These are phyloP conservation scores for Phytophthora fragariaefolia DNA, from an alignment of 352 stramenopile species.

Conservation along the genomic window DNA sequence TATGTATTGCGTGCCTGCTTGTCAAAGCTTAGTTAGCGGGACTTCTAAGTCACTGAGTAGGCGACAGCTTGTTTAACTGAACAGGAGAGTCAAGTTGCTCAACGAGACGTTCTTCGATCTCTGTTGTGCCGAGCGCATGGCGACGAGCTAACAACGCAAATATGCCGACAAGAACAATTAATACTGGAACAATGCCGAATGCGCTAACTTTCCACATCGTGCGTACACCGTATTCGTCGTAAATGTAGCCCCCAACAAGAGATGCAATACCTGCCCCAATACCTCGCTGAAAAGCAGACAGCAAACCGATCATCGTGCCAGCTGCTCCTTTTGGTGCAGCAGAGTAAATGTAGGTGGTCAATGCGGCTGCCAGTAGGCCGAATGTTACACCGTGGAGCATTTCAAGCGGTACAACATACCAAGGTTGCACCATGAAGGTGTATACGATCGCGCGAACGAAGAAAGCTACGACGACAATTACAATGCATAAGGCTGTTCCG, in stretches of 20 bases:
- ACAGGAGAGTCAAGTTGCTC: not conserved
- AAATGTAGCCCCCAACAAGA: slow-evolving; percentile 60
- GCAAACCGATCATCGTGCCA: slow-evolving; percentile 63
- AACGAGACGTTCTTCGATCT: slow-evolving; percentile 30
- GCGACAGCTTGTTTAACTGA: slow-evolving; percentile 9
- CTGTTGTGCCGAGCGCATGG: not conserved
- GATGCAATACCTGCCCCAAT: slow-evolving; percentile 55
- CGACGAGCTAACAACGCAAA: slow-evolving; percentile 27
- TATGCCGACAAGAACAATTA: slow-evolving; percentile 9
- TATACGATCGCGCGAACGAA: slow-evolving; percentile 60
- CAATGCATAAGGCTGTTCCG: slow-evolving; percentile 48
- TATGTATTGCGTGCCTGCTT: no score
- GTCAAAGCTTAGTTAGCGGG: no score
- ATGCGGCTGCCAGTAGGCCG: slow-evolving; percentile 47
- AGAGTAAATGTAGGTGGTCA: slow-evolving; percentile 61
- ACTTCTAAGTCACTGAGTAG: slow-evolving; percentile 14
- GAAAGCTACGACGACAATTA: slow-evolving; percentile 53
- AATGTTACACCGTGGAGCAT: slow-evolving; percentile 65
- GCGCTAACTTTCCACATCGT: slow-evolving; percentile 61
- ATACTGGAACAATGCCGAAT: slow-evolving; percentile 37
- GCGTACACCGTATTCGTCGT: slow-evolving; percentile 49
- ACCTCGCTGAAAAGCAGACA: slow-evolving; percentile 60
- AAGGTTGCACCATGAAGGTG: slow-evolving; percentile 58
- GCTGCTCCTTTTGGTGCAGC: slow-evolving; percentile 42
- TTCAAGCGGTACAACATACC: slow-evolving; percentile 62